phyloP scores from a whole-genome alignment of 352 stramenopile species.

The Phytophthora crassamura region DNA sequence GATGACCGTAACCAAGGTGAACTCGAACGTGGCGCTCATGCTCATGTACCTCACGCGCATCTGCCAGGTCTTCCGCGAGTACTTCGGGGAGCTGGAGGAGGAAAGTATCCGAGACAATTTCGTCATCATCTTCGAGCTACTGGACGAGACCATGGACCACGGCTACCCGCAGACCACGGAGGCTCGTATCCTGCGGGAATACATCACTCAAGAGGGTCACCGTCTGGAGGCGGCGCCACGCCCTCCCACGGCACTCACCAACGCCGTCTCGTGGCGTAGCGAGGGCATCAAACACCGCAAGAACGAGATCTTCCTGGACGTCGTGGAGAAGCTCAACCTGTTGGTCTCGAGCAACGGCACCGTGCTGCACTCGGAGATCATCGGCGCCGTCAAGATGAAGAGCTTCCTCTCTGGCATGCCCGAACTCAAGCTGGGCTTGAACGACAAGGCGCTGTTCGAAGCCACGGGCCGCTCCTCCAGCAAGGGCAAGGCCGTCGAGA shows the following conservation, averaged over 20 bases:
- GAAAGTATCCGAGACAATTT: slow-evolving; percentile 99
- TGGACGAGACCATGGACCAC: slow-evolving; percentile 99
- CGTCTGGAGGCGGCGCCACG: slow-evolving; percentile 93
- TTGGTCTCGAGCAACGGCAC: slow-evolving; percentile 97
- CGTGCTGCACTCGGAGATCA: slow-evolving; percentile 98
- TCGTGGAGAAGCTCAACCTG: slow-evolving; percentile 98
- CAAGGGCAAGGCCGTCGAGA: slow-evolving; percentile 97
- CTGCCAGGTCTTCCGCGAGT: slow-evolving; percentile 98
- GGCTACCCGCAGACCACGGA: slow-evolving; percentile 97
- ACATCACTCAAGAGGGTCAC: slow-evolving; percentile 98
- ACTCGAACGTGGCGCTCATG: slow-evolving; percentile 98
- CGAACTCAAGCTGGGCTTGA: slow-evolving; percentile 99
- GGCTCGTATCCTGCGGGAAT: slow-evolving; percentile 90
- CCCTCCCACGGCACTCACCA: slow-evolving; percentile 96
- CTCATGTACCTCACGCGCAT: slow-evolving; percentile 95
- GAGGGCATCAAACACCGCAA: slow-evolving; percentile 99
- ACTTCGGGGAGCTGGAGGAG: slow-evolving; percentile 99
- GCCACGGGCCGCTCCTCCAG: slow-evolving; percentile 89
- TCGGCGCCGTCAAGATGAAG: slow-evolving; percentile 98
- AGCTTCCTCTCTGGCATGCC: slow-evolving; percentile 99
- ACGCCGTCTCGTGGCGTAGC: slow-evolving; percentile 98
- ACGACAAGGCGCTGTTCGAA: slow-evolving; percentile 99
- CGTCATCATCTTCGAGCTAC: slow-evolving; percentile 99
- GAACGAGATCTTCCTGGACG: slow-evolving; percentile 99
- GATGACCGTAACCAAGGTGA: slow-evolving; percentile 98